Percentiles rank a stretch among this genome's conserved stretches.
These are phyloP conservation scores for Leccinum subrobustum DNA, from an alignment of 1,284 basidiomycete genomes.

Conservation along the genomic window DNA sequence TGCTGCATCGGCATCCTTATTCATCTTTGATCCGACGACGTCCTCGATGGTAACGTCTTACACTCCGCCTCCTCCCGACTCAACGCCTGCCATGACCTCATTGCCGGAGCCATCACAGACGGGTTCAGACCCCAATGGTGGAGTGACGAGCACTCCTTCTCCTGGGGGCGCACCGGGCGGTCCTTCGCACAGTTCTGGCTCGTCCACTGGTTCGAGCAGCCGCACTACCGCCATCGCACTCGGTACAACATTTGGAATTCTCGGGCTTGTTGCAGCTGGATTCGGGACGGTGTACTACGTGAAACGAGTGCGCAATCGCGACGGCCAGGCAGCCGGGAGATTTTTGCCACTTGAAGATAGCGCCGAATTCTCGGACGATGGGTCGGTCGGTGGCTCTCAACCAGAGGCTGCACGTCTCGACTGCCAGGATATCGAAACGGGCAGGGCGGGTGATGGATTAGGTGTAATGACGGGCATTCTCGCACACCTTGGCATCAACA, in stretches of 20 bases:
- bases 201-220: slow-evolving; percentile 18
- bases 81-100: slow-evolving; percentile 27
- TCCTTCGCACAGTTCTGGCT: slow-evolving; percentile 4
- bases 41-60: slow-evolving; percentile 33
- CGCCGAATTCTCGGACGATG: slow-evolving; percentile 20
- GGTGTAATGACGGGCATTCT: slow-evolving; percentile 19
- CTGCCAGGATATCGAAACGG: slow-evolving; percentile 3
- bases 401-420: slow-evolving; percentile 5
- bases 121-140: slow-evolving; percentile 12
- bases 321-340: slow-evolving; percentile 2
- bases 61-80: slow-evolving; percentile 30
- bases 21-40: slow-evolving; percentile 50
- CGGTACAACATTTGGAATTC: no score
- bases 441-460: neutral
- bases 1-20: slow-evolving; percentile 46
- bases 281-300: slow-evolving; percentile 45
- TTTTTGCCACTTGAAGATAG: slow-evolving; percentile 25
- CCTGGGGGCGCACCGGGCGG: slow-evolving; percentile 9
- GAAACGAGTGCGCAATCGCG: slow-evolving; percentile 15
- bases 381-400: slow-evolving; percentile 3
- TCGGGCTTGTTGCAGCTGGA: slow-evolving; percentile 21
- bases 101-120: slow-evolving; percentile 28
- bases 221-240: slow-evolving; percentile 1
- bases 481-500: slow-evolving; percentile 23
- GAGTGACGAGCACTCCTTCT: slow-evolving; percentile 9